Evolutionary conservation across 495 filamentous ascomycete species (phyloP).

Genomic region (Hypoxylon cercidicola): DNA sequence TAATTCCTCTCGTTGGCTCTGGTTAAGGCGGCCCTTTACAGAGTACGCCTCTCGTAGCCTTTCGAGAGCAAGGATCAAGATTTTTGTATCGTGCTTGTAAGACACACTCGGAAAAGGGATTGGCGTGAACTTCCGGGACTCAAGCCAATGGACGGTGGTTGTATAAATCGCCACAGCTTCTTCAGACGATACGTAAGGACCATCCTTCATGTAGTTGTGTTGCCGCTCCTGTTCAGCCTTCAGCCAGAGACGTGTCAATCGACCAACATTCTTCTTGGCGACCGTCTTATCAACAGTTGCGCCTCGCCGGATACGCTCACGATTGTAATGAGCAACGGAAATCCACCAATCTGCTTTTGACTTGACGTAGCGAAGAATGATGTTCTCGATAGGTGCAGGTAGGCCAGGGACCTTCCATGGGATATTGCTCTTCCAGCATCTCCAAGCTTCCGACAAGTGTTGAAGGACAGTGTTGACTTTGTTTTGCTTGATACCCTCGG

Average conservation of each 20-base stretch:
- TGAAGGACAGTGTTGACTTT: constrained; percentile 99
- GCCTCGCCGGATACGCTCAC: constrained; percentile 93
- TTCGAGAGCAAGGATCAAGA: constrained; percentile 95
- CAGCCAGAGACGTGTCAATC: constrained; percentile 94
- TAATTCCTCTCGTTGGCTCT: constrained; percentile 96
- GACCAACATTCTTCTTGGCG: constrained; percentile 98
- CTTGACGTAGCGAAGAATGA: constrained; percentile 98
- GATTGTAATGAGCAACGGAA: constrained; percentile 97
- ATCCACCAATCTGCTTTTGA: constrained; percentile 99
- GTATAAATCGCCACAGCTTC: constrained; percentile 99
- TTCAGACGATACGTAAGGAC: constrained; percentile 97
- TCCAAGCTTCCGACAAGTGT: constrained; percentile 96
- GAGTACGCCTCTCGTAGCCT: constrained; percentile 95
- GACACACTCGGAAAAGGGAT: constrained; percentile 99
- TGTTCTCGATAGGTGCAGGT: constrained; percentile 97
- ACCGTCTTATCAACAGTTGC: constrained; percentile 99
- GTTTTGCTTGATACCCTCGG: constrained; percentile 98
- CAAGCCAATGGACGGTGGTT: constrained; percentile 98
- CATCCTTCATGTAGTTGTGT: constrained; percentile 99
- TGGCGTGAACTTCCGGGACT: constrained; percentile 96
- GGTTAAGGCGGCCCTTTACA: constrained; percentile 96
- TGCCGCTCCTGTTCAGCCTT: constrained; percentile 99
- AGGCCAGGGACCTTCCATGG: constrained; percentile 98
- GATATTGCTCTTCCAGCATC: constrained; percentile 99
- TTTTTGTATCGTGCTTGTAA: constrained; percentile 99